A percentile compares a stretch with the other conserved stretches of the same genome.
These are phyloP conservation scores for Magnusiomyces magnusii DNA, from an alignment of 1,139 yeast genomes.

Conservation along the genomic window DNA sequence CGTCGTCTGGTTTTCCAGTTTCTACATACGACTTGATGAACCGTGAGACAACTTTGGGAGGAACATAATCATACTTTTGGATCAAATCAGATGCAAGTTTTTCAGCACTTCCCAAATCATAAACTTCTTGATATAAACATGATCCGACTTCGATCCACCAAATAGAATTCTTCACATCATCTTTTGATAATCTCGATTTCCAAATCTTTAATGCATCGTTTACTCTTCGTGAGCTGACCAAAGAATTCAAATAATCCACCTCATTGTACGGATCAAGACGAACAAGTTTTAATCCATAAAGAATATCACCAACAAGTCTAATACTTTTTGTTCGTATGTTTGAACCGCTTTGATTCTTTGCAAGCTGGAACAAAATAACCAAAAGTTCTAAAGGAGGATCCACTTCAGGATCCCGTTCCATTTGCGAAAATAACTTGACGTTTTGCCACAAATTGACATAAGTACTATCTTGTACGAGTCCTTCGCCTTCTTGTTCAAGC, in stretches of 20 bases:
- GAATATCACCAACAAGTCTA: conserved; percentile 26
- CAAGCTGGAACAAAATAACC: conserved; percentile 15
- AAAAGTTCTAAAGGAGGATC: conserved; percentile 15
- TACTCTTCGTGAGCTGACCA: conserved; percentile 17
- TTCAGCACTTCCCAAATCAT: conserved; percentile 22
- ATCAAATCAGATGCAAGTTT: conserved; percentile 20
- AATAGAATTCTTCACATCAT: conserved; percentile 24
- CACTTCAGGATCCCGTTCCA: conserved; percentile 4
- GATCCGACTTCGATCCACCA: conserved; percentile 34
- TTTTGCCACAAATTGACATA: conserved; percentile 12
- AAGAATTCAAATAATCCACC: conserved; percentile 31
- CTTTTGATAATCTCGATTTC: conserved; percentile 26
- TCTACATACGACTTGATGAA: conserved; percentile 22
- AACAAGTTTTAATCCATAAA: conserved; percentile 28
- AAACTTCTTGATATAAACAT: conserved; percentile 27
- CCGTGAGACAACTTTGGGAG: conserved; percentile 24
- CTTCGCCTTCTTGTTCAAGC: conserved; percentile 5
- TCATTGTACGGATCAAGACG: conserved; percentile 35
- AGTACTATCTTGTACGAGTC: neutral
- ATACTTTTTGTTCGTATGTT: conserved; percentile 19
- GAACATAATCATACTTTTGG: conserved; percentile 18
- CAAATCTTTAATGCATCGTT: conserved; percentile 28
- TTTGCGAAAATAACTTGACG: conserved; percentile 11
- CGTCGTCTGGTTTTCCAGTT: conserved; percentile 16
- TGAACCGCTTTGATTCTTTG: conserved; percentile 9